A percentile compares a stretch with the other conserved stretches of the same genome.
phyloP scores from a whole-genome alignment of 371 early-diverging fungal genomes.

The Rhizomucor miehei region DNA sequence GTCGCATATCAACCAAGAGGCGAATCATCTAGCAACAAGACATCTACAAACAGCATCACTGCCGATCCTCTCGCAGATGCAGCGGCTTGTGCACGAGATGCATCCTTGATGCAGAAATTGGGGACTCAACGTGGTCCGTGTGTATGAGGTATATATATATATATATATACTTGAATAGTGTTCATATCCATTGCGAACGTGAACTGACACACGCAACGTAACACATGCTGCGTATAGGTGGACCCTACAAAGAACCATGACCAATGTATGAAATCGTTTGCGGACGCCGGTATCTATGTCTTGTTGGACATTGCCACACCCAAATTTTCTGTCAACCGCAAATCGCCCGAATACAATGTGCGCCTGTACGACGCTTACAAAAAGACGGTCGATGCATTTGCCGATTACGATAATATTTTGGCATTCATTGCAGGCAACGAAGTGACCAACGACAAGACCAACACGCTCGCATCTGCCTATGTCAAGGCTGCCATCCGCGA shows the following conservation, averaged over 20 bases:
- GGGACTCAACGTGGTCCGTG: slow-evolving; percentile 76
- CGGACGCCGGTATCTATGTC: slow-evolving; percentile 69
- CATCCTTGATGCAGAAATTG: slow-evolving; percentile 63
- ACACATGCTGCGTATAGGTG: slow-evolving; percentile 24
- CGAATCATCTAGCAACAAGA: slow-evolving; percentile 10
- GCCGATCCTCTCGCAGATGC: slow-evolving; percentile 66
- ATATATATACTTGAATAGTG: not conserved
- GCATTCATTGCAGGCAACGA: slow-evolving; percentile 84
- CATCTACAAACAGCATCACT: slow-evolving; percentile 2
- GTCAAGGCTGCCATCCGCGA: slow-evolving; percentile 77
- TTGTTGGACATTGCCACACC: slow-evolving; percentile 69
- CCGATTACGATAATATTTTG: slow-evolving; percentile 61
- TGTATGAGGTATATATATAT: slow-evolving; percentile 57
- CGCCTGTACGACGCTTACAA: slow-evolving; percentile 54
- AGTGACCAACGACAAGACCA: slow-evolving; percentile 67
- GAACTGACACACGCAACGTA: no score
- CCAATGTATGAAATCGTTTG: slow-evolving; percentile 71
- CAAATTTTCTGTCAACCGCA: slow-evolving; percentile 63
- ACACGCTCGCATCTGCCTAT: slow-evolving; percentile 67
- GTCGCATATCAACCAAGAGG: slow-evolving; percentile 75
- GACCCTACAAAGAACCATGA: slow-evolving; percentile 68
- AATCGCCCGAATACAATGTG: slow-evolving; percentile 62
- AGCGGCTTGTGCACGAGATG: slow-evolving; percentile 64
- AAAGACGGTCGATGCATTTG: slow-evolving; percentile 64
- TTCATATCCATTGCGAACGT: slow-evolving; percentile 1